Conservation (phyloP, 2,329 filamentous ascomycete species). For the Penicillium sp. region DNA sequence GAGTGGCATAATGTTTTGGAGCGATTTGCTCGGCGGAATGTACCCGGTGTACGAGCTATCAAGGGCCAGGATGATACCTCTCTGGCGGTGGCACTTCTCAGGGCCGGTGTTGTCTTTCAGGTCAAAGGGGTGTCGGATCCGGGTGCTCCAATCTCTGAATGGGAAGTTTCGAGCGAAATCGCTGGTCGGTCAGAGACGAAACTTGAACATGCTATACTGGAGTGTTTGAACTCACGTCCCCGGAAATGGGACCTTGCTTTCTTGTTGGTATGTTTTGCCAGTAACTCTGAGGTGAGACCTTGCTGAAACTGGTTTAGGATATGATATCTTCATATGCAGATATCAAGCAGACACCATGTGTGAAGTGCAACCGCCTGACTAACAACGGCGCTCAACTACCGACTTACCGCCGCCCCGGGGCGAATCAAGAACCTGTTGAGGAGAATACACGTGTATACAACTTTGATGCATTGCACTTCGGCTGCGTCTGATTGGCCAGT, state of each 20-base stretch:
- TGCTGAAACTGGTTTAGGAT: constrained; percentile 31
- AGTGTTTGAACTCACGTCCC: constrained; percentile 36
- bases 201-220: constrained; percentile 35
- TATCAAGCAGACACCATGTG: constrained; percentile 41
- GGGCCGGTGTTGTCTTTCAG: constrained; percentile 37
- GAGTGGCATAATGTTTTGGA: constrained; percentile 38
- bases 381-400: constrained; percentile 42
- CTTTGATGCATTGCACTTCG: constrained; percentile 39
- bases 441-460: constrained; percentile 16
- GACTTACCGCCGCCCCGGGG: constrained; percentile 33
- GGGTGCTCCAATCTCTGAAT: constrained; percentile 28
- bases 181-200: constrained; percentile 30
- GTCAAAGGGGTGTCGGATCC: constrained; percentile 26
- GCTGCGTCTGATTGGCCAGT: constrained; percentile 26
- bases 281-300: not conserved
- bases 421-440: constrained; percentile 16
- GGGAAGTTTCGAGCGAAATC: constrained; percentile 35
- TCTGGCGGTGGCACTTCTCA: constrained; percentile 32
- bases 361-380: constrained; percentile 40
- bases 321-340: constrained; percentile 45
- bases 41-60: constrained; percentile 33
- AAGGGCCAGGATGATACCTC: constrained; percentile 24
- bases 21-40: constrained; percentile 27
- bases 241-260: constrained; percentile 43
- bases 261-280: constrained; percentile 34